phyloP scores from a whole-genome alignment of 176 grass and related monocot genomes.

The Elaeis guineensis region DNA sequence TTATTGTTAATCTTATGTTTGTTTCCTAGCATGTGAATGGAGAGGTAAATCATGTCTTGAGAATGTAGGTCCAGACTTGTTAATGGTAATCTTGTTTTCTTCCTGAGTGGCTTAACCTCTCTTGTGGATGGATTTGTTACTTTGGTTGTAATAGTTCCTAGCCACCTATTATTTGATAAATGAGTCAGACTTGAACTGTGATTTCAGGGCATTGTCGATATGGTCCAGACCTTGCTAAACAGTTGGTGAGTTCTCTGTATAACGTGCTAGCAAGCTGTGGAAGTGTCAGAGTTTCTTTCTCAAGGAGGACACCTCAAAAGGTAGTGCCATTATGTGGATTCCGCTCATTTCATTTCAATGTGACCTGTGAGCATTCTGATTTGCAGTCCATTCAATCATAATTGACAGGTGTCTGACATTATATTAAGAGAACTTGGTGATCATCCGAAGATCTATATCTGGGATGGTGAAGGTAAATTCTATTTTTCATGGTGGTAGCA shows the following conservation, averaged over 20 bases:
- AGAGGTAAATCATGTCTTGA: too few relatives aligned
- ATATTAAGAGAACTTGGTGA: conserved; percentile 49
- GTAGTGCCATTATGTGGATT: conserved; percentile 9
- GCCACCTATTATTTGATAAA: too few relatives aligned
- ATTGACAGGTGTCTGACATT: conserved; percentile 49
- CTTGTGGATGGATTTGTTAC: too few relatives aligned
- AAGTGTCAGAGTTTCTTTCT: conserved; percentile 83
- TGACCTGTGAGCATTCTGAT: too few relatives aligned
- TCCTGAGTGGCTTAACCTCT: too few relatives aligned
- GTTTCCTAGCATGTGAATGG: too few relatives aligned
- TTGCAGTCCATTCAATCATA: neutral
- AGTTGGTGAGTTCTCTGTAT: conserved; percentile 49
- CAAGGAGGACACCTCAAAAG: conserved; percentile 77
- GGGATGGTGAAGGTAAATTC: conserved; percentile 72
- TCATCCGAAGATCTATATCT: conserved; percentile 79
- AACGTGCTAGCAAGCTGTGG: conserved; percentile 79
- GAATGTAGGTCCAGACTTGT: too few relatives aligned
- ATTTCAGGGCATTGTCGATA: conserved; percentile 79
- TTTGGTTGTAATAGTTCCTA: too few relatives aligned
- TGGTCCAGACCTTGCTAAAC: conserved; percentile 59
- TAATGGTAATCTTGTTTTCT: too few relatives aligned
- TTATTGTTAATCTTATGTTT: too few relatives aligned
- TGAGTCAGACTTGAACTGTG: neutral
- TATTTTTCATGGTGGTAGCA: neutral
- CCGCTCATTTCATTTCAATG: too few relatives aligned